These are phyloP conservation scores for Paraconiothyrium brasiliense DNA, from an alignment of 2,329 filamentous ascomycete genomes.

Conservation along the genomic window DNA sequence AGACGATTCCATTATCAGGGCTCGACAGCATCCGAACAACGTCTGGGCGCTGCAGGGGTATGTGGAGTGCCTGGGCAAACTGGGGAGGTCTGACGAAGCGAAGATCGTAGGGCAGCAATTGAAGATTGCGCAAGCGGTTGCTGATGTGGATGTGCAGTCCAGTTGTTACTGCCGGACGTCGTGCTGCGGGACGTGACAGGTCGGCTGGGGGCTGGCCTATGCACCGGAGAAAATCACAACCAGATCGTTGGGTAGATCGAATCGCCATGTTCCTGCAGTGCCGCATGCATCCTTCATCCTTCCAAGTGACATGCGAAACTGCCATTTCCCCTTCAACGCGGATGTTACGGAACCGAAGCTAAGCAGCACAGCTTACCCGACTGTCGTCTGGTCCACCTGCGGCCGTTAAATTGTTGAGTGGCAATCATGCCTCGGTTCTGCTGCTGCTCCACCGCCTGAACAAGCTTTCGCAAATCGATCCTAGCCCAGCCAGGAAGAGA, in stretches of 20 bases:
- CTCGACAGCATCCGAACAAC: constrained; percentile 74
- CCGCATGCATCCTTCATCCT: neutral
- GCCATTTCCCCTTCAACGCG: too few relatives aligned
- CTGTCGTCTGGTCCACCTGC: too few relatives aligned
- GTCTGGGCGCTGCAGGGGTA: constrained; percentile 80
- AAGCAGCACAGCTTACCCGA: neutral
- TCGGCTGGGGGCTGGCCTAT: neutral
- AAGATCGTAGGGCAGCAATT: constrained; percentile 61
- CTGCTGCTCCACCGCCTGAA: neutral
- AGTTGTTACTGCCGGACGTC: constrained; percentile 65
- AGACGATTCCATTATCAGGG: constrained; percentile 66
- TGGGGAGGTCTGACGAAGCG: constrained; percentile 62
- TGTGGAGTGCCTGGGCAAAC: constrained; percentile 71
- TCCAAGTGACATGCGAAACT: neutral
- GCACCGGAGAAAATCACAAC: neutral
- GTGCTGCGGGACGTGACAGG: constrained; percentile 14
- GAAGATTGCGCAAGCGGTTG: constrained; percentile 61
- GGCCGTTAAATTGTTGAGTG: neutral
- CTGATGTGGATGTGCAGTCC: constrained; percentile 67
- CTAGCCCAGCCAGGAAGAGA: neutral
- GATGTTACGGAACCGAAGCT: neutral
- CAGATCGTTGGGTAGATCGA: neutral
- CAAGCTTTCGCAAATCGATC: neutral
- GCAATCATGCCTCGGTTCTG: constrained; percentile 1
- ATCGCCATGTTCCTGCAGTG: neutral